phyloP scores from a whole-genome alignment of 1,139 yeast genomes.

The Suhomyces terraborum region DNA sequence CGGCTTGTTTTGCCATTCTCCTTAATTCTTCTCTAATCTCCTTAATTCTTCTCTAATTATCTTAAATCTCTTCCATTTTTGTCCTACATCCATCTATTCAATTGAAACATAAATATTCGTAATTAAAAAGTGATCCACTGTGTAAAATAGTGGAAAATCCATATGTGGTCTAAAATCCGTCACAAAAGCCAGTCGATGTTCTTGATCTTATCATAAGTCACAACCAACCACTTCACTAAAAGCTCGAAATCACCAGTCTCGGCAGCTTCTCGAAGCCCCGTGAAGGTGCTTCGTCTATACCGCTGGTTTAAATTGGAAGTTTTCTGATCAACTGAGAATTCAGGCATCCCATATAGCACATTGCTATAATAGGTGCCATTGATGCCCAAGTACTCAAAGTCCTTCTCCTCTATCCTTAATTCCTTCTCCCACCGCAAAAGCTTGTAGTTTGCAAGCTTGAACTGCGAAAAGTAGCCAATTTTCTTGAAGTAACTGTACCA shows the following conservation, averaged over 20 bases:
- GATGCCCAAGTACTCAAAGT: slow-evolving; percentile 25
- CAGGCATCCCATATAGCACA: slow-evolving; percentile 28
- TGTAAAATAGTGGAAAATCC: no score
- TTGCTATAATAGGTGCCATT: slow-evolving; percentile 26
- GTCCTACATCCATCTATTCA: no score
- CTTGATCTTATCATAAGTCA: slow-evolving; percentile 32
- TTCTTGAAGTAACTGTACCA: slow-evolving; percentile 67
- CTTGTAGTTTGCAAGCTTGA: slow-evolving; percentile 56
- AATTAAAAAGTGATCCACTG: no score
- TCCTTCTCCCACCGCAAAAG: slow-evolving; percentile 51
- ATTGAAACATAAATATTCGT: no score
- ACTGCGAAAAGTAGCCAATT: slow-evolving; percentile 56
- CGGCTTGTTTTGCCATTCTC: no score
- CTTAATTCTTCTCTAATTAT: no score
- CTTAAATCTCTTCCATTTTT: no score
- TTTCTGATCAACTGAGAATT: slow-evolving; percentile 14
- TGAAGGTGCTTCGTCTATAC: slow-evolving; percentile 25
- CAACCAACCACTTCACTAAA: slow-evolving; percentile 32
- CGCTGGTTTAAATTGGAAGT: slow-evolving; percentile 13
- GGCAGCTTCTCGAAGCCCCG: slow-evolving; percentile 29
- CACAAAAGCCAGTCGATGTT: slow-evolving; percentile 15
- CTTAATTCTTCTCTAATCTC: no score
- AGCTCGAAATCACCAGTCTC: slow-evolving; percentile 27
- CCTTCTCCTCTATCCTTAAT: slow-evolving; percentile 27
- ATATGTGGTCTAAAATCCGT: background rate